A percentile compares a stretch with the other conserved stretches of the same genome.
Conservation (phyloP, 169 alveolate species). For the Plasmodium coatneyi region DNA sequence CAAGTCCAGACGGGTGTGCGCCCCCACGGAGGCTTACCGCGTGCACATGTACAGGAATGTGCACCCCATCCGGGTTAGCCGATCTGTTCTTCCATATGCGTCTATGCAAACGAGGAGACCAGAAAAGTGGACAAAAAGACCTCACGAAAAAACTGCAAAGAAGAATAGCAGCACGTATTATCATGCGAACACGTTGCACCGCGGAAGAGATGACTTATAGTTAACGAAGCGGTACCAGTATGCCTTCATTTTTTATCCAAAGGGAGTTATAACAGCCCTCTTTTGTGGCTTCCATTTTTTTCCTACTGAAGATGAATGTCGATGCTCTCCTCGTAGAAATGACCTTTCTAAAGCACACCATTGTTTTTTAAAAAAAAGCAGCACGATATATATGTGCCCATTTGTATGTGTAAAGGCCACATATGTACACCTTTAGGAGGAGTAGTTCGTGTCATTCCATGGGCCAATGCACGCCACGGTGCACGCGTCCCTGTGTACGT, state of each 20-base stretch:
- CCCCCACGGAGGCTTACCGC: neutral
- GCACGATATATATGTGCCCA: neutral
- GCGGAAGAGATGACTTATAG: neutral
- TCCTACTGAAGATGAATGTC: neutral
- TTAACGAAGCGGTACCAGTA: neutral
- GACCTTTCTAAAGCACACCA: neutral
- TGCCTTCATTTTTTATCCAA: neutral
- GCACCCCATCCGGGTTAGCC: neutral
- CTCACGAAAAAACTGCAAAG: neutral
- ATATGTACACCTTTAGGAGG: neutral
- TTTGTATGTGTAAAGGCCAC: neutral
- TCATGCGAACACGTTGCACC: neutral
- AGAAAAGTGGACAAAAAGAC: neutral
- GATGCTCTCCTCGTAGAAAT: neutral
- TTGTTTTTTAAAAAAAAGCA: slow-evolving; percentile 2
- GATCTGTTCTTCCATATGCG: neutral
- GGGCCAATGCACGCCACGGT: neutral
- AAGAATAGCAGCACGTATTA: neutral
- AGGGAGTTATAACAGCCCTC: neutral
- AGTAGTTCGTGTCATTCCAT: neutral
- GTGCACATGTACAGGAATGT: neutral
- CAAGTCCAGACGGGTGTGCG: neutral
- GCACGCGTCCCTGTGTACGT: neutral
- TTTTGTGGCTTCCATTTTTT: neutral
- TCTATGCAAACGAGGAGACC: neutral